Conservation (phyloP, 2,329 filamentous ascomycete genomes). For the Exophiala aquamarina region DNA sequence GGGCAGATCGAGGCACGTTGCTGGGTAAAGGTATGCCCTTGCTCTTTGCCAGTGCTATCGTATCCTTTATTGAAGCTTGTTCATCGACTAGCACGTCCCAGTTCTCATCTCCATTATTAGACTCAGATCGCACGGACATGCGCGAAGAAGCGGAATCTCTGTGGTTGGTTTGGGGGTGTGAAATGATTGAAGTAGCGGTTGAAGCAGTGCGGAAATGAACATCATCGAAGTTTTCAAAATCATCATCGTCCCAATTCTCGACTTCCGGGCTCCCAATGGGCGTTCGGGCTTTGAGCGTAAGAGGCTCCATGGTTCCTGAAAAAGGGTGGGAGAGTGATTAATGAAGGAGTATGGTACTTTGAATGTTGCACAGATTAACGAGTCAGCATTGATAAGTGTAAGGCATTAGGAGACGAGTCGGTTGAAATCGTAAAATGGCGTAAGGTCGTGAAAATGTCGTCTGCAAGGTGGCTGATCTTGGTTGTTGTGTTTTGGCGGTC, state of each 20-base stretch:
- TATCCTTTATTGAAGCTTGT: conserved; percentile 77
- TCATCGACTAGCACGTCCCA: conserved; percentile 87
- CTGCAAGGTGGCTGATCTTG: conserved; percentile 5
- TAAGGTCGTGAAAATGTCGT: conserved; percentile 16
- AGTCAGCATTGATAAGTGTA: conserved; percentile 6
- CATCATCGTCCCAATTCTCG: conserved; percentile 53
- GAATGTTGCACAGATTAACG: conserved; percentile 5
- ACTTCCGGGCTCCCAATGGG: conserved; percentile 38
- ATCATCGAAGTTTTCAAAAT: conserved; percentile 48
- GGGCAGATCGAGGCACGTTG: conserved; percentile 82
- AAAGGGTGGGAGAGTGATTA: background rate
- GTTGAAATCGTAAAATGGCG: conserved; percentile 16
- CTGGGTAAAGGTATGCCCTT: conserved; percentile 89
- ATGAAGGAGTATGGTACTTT: conserved; percentile 1
- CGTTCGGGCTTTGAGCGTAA: conserved; percentile 35
- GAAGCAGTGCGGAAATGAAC: conserved; percentile 47
- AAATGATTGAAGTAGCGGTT: conserved; percentile 45
- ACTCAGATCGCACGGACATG: conserved; percentile 78
- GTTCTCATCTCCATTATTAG: conserved; percentile 73
- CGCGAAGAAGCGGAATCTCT: conserved; percentile 81
- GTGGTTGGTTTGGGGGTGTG: conserved; percentile 44
- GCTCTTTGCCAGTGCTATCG: conserved; percentile 81
- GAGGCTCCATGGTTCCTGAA: conserved; percentile 38
- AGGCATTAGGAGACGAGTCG: conserved; percentile 7
- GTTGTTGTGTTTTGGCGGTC: conserved; percentile 9